phyloP scores from a whole-genome alignment of 495 filamentous ascomycete genomes.

The Penicillium maclennaniae region DNA sequence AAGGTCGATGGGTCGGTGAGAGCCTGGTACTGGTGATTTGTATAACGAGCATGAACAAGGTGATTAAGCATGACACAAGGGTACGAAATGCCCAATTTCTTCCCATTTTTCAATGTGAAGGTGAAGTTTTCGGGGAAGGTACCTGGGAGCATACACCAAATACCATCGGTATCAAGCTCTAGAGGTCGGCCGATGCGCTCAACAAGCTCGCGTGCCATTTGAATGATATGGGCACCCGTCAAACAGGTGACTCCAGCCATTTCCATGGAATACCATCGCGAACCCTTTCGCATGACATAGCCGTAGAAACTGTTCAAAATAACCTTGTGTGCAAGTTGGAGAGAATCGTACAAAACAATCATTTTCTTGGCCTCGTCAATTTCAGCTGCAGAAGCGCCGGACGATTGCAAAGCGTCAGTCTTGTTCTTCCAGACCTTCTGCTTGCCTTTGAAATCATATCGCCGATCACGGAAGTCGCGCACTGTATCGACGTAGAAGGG shows the following conservation, averaged over 20 bases:
- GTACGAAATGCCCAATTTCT: constrained; percentile 92
- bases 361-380: constrained; percentile 97
- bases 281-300: constrained; percentile 99
- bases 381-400: constrained; percentile 71
- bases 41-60: constrained; percentile 90
- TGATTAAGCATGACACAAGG: constrained; percentile 99
- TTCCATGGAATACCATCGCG: constrained; percentile 98
- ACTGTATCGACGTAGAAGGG: constrained; percentile 99
- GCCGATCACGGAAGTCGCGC: constrained; percentile 87
- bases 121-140: constrained; percentile 96
- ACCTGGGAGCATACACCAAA: constrained; percentile 98
- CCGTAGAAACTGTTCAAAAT: constrained; percentile 99
- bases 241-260: constrained; percentile 99
- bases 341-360: constrained; percentile 92
- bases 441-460: constrained; percentile 97
- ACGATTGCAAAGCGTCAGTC: constrained; percentile 75
- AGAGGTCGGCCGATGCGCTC: constrained; percentile 90
- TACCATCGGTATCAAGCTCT: constrained; percentile 98
- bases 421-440: constrained; percentile 99
- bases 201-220: constrained; percentile 91
- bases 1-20: constrained; percentile 73
- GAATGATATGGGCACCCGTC: constrained; percentile 95
- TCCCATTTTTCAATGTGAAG: constrained; percentile 90
- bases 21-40: constrained; percentile 95
- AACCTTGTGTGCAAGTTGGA: constrained; percentile 97